Conservation (phyloP, 306 rosid species). For the Fagus crenata region DNA sequence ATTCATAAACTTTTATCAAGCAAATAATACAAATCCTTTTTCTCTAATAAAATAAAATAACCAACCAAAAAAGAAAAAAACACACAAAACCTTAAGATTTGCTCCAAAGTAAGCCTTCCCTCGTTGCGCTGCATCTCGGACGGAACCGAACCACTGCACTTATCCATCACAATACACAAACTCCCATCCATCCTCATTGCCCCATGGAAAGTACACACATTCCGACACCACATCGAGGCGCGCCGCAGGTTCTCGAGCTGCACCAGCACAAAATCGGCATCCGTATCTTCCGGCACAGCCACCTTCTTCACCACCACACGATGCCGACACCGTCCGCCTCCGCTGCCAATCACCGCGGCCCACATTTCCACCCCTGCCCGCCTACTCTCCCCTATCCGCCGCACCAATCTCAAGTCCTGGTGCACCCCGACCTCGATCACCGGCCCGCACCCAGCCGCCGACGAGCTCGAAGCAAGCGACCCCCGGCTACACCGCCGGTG, state of each 20-base stretch:
- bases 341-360: slow-evolving; percentile 64
- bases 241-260: slow-evolving; percentile 79
- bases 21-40: not conserved
- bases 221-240: slow-evolving; percentile 97
- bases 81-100: slow-evolving; percentile 75
- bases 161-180: slow-evolving; percentile 83
- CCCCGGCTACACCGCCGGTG: slow-evolving; percentile 57
- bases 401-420: slow-evolving; percentile 68
- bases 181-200: slow-evolving; percentile 69
- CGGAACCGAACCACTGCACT: slow-evolving; percentile 85
- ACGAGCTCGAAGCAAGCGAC: slow-evolving; percentile 61
- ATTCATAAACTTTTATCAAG: not conserved
- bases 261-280: slow-evolving; percentile 81
- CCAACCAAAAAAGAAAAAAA: not conserved
- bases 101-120: slow-evolving; percentile 97
- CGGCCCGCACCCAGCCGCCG: slow-evolving; percentile 62
- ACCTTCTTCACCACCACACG: slow-evolving; percentile 83
- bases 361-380: slow-evolving; percentile 81
- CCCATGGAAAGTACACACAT: slow-evolving; percentile 95
- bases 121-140: slow-evolving; percentile 92
- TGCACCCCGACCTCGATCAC: slow-evolving; percentile 84
- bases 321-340: slow-evolving; percentile 66
- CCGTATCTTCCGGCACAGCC: slow-evolving; percentile 54
- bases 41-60: slow-evolving; percentile 7
- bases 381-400: slow-evolving; percentile 76